Conservation (phyloP, 768 basidiomycete genomes). For the Amanita rimosa region DNA sequence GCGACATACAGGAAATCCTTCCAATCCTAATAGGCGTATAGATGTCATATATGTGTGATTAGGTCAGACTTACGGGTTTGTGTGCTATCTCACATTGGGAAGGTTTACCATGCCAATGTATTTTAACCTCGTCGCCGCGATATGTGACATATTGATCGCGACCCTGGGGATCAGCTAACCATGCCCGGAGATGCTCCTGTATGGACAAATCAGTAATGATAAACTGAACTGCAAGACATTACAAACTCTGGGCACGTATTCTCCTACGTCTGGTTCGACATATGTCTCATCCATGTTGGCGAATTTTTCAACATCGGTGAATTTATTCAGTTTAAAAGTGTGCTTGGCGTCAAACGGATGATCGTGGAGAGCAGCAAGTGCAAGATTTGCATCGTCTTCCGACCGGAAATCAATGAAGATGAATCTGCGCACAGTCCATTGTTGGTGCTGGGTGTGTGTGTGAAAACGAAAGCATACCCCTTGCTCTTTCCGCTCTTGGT, state of each 20-base stretch:
- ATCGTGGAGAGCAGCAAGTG: constrained; percentile 56
- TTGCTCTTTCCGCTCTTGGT: constrained; percentile 75
- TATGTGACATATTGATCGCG: constrained; percentile 96
- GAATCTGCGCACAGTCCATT: constrained; percentile 36
- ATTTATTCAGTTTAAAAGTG: constrained; percentile 75
- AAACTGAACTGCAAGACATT: neutral
- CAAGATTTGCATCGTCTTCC: constrained; percentile 58
- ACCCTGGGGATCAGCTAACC: constrained; percentile 87
- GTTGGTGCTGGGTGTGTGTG: neutral
- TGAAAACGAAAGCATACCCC: constrained; percentile 47
- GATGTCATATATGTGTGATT: constrained; percentile 7
- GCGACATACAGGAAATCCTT: constrained; percentile 88
- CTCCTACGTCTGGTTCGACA: constrained; percentile 60
- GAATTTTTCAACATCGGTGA: constrained; percentile 83
- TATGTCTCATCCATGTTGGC: constrained; percentile 69
- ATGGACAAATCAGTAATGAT: neutral
- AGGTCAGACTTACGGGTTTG: constrained; percentile 48
- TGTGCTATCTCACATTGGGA: constrained; percentile 76
- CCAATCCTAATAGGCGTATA: constrained; percentile 56
- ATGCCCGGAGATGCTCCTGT: constrained; percentile 91
- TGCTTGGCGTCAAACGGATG: constrained; percentile 84
- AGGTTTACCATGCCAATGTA: constrained; percentile 89
- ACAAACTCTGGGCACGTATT: constrained; percentile 63
- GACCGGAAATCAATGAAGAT: constrained; percentile 73
- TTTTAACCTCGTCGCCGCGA: constrained; percentile 81